These are phyloP conservation scores for Isoetes engelmannii DNA, from an alignment of 83 land plant genomes.

Conservation along the genomic window DNA sequence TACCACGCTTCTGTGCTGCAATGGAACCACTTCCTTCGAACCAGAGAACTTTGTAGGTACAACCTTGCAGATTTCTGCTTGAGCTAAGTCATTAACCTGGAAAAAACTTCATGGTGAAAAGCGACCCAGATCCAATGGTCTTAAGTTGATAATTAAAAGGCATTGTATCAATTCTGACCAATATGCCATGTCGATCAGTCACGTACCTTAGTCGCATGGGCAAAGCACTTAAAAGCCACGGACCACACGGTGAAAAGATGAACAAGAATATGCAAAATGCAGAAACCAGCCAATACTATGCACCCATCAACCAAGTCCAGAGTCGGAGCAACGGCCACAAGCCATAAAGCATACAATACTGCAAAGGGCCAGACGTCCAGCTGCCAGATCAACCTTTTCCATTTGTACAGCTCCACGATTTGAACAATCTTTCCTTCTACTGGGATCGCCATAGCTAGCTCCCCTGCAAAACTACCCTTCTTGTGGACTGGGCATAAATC, in stretches of 20 bases:
- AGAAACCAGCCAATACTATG: constrained; percentile 57
- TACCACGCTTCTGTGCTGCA: constrained; percentile 36
- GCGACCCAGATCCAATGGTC: neutral
- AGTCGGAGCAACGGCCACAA: constrained; percentile 42
- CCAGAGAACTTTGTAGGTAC: constrained; percentile 87
- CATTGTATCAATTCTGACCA: neutral
- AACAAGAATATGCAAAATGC: constrained; percentile 56
- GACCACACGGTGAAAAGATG: constrained; percentile 87
- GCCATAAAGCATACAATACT: constrained; percentile 50
- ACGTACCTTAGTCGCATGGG: constrained; percentile 53
- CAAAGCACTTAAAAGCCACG: constrained; percentile 72
- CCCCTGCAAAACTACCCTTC: neutral
- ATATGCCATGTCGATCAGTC: neutral
- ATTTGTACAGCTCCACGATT: constrained; percentile 60
- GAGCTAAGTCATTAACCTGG: constrained; percentile 59
- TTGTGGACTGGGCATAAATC: too few species aligned
- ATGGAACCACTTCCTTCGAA: constrained; percentile 76
- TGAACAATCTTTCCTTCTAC: constrained; percentile 84
- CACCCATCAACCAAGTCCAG: constrained; percentile 61
- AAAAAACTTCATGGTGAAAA: neutral
- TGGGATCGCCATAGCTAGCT: constrained; percentile 44
- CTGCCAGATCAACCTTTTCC: constrained; percentile 56
- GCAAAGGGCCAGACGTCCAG: constrained; percentile 87
- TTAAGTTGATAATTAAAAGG: neutral
- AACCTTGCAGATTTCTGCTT: constrained; percentile 72